Percentiles rank a stretch among this genome's conserved stretches.
phyloP scores from a whole-genome alignment of 352 stramenopile species.

The Pythium graminicola region DNA sequence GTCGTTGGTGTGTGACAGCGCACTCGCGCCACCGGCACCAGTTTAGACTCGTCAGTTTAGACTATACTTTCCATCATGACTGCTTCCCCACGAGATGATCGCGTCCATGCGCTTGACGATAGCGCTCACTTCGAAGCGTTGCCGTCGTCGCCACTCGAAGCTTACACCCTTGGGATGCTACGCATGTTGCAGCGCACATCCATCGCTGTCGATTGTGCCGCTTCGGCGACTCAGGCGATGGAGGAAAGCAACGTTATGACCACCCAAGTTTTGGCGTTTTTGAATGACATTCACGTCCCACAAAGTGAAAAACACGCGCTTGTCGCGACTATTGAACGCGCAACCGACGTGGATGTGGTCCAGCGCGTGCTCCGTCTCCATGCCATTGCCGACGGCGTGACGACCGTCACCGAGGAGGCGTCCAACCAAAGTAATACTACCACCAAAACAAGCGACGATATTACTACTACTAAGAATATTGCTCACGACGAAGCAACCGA shows the following conservation, averaged over 20 bases:
- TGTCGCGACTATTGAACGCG: conserved; percentile 15
- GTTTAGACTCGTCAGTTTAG: conserved; percentile 10
- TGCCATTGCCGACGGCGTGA: conserved; percentile 3
- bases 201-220: background rate
- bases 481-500: no score
- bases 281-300: conserved; percentile 5
- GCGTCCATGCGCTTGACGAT: background rate
- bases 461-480: no score
- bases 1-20: conserved; percentile 3
- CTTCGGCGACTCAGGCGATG: background rate
- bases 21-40: background rate
- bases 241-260: conserved; percentile 5
- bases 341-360: conserved; percentile 7
- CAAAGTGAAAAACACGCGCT: conserved; percentile 10
- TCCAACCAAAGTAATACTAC: no score
- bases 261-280: conserved; percentile 1
- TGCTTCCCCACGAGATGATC: background rate
- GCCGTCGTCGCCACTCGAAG: conserved; percentile 23
- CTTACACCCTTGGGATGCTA: conserved; percentile 36
- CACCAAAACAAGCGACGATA: no score
- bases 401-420: no score
- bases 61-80: conserved; percentile 6
- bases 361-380: conserved; percentile 5
- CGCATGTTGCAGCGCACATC: conserved; percentile 16
- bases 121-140: conserved; percentile 20